Base-by-base conservation (phyloP, 306 rosid species). In the Vigna angularis region DNA sequence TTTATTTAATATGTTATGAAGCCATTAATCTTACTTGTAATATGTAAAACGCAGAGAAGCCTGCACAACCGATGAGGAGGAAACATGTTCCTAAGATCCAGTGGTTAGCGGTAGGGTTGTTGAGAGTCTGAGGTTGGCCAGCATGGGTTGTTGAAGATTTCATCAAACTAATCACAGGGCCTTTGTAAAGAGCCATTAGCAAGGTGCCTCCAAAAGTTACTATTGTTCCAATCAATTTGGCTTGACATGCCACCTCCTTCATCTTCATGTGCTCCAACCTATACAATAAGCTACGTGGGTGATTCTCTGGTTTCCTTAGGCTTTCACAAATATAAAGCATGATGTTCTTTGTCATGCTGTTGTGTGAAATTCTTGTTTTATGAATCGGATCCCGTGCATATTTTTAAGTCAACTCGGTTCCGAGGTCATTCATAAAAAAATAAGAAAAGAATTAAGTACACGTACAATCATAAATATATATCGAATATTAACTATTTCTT, bases 131-230 rank as follows among this genome's bases (percentile, higher is more conserved):
- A 0, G 70, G 58, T 50, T 80, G 83, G 56, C 0, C 18, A 10
- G 38, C 44, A 9, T 75, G 38, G 7, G 8, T 17, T 2, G 52
- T 8, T 16, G 79, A 61, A 74, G 88, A 72, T n/a, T 62, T 7
- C 16, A 56, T 49, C 40, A 75, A 10, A 36, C 79, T 70, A 17
- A 94, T 58, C 0, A 79, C 71, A 0, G 97, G 94, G 20, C 98
- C 97, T 83, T 90, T 94, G 86, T 90, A 91, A 0, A 92, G 32
- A 14, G 96, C 90, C 97, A 94, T 89, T 2, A 91, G 10, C 83
- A 94, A 88, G 5, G 97, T 93, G 63, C 97, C 98, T 9, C 86
- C 82, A 2, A 94, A 87, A 2, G 97, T 90, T 69, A 90, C 79
- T 52, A 56, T 57, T 0, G 98, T 94, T 7, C 98, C 98, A 2